Base-by-base conservation (phyloP, 2,329 filamentous ascomycete species). In the Monosporascus sp. region DNA sequence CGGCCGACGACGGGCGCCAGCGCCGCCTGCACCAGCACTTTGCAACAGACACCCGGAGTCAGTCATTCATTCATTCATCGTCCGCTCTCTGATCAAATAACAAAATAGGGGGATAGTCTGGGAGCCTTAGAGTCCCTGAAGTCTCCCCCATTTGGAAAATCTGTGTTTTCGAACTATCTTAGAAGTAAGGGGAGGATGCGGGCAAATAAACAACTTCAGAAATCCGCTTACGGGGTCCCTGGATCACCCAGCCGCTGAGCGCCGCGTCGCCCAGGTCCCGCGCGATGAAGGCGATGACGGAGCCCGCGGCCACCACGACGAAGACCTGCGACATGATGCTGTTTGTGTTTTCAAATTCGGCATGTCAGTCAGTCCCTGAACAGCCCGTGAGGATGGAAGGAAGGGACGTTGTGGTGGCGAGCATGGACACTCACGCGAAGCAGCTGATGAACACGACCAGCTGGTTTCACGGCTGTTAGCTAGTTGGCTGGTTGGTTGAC, bases 1-100 rank as follows among this genome's bases (percentile, higher is more conserved):
- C 80, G 74, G 11, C 80, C 80, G 3, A 82, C 72, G 20, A 82
- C 72, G 3, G 80, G 80, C 1, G 78, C 81, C 1, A 82, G 70
- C 2, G 80, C 80, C 46, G 72, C 74, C 65, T 83, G 80, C 74
- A 82, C 81, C 9, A 83, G 72, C 0, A 84, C 28, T 31, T 31
- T 31, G 1, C 28, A 31, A 31, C 28, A 31, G 28, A 31, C 28
- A 11, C 11, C 9, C 7, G 3, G 9, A 31, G 28, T 31, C 28
- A 31, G 8, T 9, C 9, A 31, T 31, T 11, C 9, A 11, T 31
- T 11, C 28, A 31, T 31, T 1, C 28, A 31, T 31, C 4, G 28
- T 4, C 9, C 28, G 8, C 28, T 31, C 28, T 31, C 28, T 31
- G 8, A 31, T 31, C 28, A 11, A 11, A 1, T 11, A 11, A 31